phyloP scores from a whole-genome alignment of 2,329 filamentous ascomycete species.

The Fragosphaeria purpurea region DNA sequence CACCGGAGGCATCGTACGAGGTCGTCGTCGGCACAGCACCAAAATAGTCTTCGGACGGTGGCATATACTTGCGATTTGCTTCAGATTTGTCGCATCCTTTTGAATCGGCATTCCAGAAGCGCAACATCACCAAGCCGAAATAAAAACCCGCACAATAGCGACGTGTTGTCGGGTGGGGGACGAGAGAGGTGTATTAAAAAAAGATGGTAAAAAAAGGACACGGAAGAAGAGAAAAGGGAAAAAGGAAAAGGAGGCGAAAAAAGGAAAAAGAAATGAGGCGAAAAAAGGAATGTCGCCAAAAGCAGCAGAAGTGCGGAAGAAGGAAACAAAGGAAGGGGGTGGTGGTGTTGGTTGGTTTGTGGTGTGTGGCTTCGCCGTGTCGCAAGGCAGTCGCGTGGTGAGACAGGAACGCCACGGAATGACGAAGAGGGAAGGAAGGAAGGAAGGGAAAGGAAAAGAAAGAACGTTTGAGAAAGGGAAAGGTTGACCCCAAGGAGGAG shows the following conservation, averaged over 20 bases:
- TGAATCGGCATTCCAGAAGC: conserved; percentile 49
- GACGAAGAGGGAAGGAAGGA: conserved; percentile 1
- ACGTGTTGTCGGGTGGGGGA: conserved; percentile 4
- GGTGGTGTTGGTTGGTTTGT: no score
- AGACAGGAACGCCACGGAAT: conserved; percentile 8
- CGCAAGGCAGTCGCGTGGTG: conserved; percentile 14
- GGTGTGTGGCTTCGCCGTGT: conserved; percentile 8
- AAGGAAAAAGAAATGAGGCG: neutral
- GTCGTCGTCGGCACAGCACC: conserved; percentile 14
- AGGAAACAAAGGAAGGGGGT: conserved; percentile 2
- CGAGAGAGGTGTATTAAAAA: neutral
- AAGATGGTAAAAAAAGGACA: neutral
- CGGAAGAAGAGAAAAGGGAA: conserved; percentile 1
- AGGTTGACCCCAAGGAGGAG: neutral
- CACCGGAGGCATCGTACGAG: neutral
- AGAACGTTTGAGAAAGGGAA: neutral
- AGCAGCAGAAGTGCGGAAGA: neutral
- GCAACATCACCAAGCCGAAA: conserved; percentile 44
- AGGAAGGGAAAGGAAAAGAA: neutral
- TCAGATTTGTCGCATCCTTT: conserved; percentile 46
- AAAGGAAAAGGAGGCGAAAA: neutral
- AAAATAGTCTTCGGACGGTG: conserved; percentile 18
- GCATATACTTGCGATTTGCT: conserved; percentile 20
- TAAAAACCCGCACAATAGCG: conserved; percentile 15
- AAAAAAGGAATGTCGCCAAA: neutral